Evolutionary conservation across 75 land plant species (phyloP).

Genomic region (Gnetum montanum): DNA sequence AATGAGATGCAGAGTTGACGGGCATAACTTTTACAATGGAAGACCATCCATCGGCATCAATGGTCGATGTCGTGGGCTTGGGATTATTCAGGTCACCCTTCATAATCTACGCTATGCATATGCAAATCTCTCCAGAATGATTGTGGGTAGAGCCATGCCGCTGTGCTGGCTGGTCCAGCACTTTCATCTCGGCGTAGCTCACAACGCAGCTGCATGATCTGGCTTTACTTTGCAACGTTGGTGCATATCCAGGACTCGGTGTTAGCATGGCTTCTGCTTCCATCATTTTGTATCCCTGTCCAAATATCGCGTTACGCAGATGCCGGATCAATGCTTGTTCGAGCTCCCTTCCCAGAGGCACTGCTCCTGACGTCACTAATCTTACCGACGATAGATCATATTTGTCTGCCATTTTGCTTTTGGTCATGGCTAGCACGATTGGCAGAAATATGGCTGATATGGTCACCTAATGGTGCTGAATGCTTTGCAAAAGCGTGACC

Average conservation of each 20-base stretch:
- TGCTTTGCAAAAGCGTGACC: slow-evolving; percentile 34
- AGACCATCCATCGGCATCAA: slow-evolving; percentile 80
- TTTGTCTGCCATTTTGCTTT: slow-evolving; percentile 46
- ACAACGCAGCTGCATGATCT: slow-evolving; percentile 25
- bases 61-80: slow-evolving; percentile 59
- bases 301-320: slow-evolving; percentile 59
- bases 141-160: slow-evolving; percentile 13
- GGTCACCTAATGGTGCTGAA: slow-evolving; percentile 42
- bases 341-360: slow-evolving; percentile 89
- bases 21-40: too few relatives aligned
- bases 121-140: slow-evolving; percentile 28
- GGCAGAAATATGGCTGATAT: slow-evolving; percentile 82
- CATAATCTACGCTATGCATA: slow-evolving; percentile 27
- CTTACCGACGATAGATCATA: slow-evolving; percentile 64
- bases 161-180: slow-evolving; percentile 24
- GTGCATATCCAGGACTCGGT: slow-evolving; percentile 18
- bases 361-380: slow-evolving; percentile 77
- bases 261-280: slow-evolving; percentile 27
- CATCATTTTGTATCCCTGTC: slow-evolving; percentile 48
- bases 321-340: slow-evolving; percentile 48
- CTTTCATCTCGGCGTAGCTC: slow-evolving; percentile 15
- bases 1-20: too few relatives aligned
- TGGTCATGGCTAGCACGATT: slow-evolving; percentile 68
- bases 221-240: slow-evolving; percentile 7
- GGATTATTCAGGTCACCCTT: slow-evolving; percentile 67